Evolutionary conservation across 2,329 filamentous ascomycete genomes (phyloP), one percentile per base, ranked within the genome.

Genomic region (Dichotomopilus funicola): DNA sequence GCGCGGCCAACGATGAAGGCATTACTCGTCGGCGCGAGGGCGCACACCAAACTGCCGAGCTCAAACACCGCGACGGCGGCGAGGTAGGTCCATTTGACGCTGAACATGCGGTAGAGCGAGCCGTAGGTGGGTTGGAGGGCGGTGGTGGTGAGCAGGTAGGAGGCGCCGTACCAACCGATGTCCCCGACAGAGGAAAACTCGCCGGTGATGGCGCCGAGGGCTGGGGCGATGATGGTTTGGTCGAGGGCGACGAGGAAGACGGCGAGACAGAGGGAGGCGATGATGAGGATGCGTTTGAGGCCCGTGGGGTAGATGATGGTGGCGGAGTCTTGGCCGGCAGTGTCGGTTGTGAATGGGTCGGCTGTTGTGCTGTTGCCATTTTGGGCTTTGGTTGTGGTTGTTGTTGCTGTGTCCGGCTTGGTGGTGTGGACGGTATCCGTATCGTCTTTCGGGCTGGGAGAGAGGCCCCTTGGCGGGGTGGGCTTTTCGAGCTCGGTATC

Each of bases 1-100:
- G 78, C 77, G 12, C 78, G 71, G 1, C 78, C 78, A 3, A 79
- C 67, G 51, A 81, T 80, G 49, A 81, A 75, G 37, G 73, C 72
- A 3, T 71, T 71, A 13, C 75, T 78, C 4, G 63, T 70, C 0
- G 75, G 76, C 1, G 77, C 73, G 1, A 75, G 67, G 41, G 72
- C 77, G 40, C 71, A 73, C 4, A 71, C 58, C 6, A 72, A 62
- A n/a, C 63, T 65, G 5, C 69, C 68, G 6, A 67, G n/a, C 60
- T 69, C 65, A 36, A 71, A 70, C 34, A 71, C 49, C 34, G 61
- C 62, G 9, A 72, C 58, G 46, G 68, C 69, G 1, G 53, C 13
- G n/a, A 80, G 71, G 59, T 75, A 79, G 7, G 71, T 66, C 51
- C 63, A 66, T 64, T 79, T 79, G 64, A 79, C 70, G 59, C 71